These are phyloP conservation scores for Earliella scabrosa DNA, from an alignment of 1,284 basidiomycete species.

Conservation along the genomic window DNA sequence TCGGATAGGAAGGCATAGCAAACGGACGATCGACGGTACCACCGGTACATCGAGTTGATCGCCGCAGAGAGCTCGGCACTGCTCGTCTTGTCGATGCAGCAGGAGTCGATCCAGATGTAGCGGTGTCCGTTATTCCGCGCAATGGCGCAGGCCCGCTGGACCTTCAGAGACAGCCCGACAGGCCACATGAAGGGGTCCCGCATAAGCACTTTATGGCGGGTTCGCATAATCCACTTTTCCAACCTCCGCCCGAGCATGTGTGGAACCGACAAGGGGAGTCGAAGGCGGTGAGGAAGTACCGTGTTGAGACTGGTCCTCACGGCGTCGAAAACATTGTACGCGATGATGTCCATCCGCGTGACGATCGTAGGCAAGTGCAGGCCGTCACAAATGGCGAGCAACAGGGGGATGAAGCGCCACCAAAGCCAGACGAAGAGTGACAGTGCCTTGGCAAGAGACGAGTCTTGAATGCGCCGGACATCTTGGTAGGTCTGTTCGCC, in stretches of 20 bases:
- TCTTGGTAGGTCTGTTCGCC: slow-evolving; percentile 14
- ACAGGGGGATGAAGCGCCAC: neutral
- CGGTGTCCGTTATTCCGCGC: neutral
- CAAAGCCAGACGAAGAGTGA: neutral
- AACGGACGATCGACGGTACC: neutral
- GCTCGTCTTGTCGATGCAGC: slow-evolving; percentile 9
- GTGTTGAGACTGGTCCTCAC: neutral
- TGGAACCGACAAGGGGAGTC: neutral
- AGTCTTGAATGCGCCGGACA: neutral
- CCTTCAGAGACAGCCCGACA: neutral
- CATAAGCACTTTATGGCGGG: neutral
- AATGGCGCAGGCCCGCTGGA: neutral
- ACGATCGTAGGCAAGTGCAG: neutral
- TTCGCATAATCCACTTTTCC: neutral
- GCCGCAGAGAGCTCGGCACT: slow-evolving; percentile 6
- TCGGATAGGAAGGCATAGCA: slow-evolving; percentile 6
- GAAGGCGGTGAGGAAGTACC: neutral
- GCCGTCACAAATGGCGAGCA: neutral
- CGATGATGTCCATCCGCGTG: neutral
- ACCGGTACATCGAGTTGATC: neutral
- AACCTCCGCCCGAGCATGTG: neutral
- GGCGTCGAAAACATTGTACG: neutral
- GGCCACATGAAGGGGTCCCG: neutral
- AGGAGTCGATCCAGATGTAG: slow-evolving; percentile 7
- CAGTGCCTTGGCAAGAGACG: neutral